A percentile compares a stretch with the other conserved stretches of the same genome.
Conservation (phyloP, 208 protist species). For the Acanthamoeba royreba region DNA sequence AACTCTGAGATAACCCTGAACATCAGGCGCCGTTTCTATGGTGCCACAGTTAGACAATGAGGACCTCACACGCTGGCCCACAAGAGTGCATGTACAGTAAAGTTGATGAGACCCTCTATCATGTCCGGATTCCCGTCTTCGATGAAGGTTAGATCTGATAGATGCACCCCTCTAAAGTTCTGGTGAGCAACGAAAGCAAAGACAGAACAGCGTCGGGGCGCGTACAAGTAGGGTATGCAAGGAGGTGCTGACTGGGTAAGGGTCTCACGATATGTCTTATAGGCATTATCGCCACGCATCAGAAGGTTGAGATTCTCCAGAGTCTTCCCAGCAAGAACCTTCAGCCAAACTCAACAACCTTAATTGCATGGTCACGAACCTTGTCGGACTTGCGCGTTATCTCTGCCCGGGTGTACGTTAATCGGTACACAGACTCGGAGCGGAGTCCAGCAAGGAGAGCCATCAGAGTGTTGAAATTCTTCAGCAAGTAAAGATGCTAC, state of each 20-base stretch:
- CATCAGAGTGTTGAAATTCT: slow-evolving; percentile 73
- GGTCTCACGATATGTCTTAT: slow-evolving; percentile 53
- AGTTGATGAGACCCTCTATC: slow-evolving; percentile 49
- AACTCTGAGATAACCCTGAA: slow-evolving; percentile 37
- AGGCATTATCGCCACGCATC: slow-evolving; percentile 57
- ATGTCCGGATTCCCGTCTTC: slow-evolving; percentile 51
- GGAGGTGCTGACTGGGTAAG: slow-evolving; percentile 26
- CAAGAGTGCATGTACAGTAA: neutral
- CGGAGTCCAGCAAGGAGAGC: slow-evolving; percentile 62
- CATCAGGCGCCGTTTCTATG: neutral
- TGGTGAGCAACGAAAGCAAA: neutral
- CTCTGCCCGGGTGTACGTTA: slow-evolving; percentile 44
- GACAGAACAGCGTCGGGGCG: neutral
- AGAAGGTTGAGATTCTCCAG: slow-evolving; percentile 56
- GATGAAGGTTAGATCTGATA: slow-evolving; percentile 55
- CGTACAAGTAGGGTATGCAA: slow-evolving; percentile 62
- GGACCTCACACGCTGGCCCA: neutral
- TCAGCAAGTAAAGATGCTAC: slow-evolving; percentile 52
- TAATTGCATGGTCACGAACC: neutral
- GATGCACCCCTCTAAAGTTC: neutral
- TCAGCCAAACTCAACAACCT: neutral
- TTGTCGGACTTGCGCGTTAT: neutral
- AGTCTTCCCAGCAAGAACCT: slow-evolving; percentile 1
- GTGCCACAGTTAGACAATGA: neutral
- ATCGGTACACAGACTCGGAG: slow-evolving; percentile 31